Percentiles rank a stretch among this genome's conserved stretches.
Conservation (phyloP, 495 filamentous ascomycete genomes). For the Aspergillus coremiiformis region DNA sequence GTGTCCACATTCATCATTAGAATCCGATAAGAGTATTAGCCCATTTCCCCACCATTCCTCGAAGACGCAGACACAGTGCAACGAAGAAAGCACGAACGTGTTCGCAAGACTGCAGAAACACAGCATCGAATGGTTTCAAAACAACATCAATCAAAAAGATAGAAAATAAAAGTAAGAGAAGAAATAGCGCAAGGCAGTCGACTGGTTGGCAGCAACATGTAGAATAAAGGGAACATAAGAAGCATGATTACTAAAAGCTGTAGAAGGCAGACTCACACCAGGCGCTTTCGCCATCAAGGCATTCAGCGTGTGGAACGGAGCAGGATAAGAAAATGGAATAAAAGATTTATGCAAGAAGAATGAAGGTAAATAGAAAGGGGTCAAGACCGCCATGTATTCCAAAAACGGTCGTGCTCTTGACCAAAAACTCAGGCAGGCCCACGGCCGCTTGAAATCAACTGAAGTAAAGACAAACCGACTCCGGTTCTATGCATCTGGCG, state of each 20-base stretch:
- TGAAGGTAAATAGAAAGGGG: conserved; percentile 16
- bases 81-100: neutral
- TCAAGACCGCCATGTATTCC: conserved; percentile 4
- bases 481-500: conserved; percentile 38
- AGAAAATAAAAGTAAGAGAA: neutral
- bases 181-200: conserved; percentile 17
- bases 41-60: conserved; percentile 6
- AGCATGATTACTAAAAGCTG: conserved; percentile 13
- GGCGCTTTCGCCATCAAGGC: conserved; percentile 23
- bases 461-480: conserved; percentile 36
- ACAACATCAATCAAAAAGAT: conserved; percentile 4
- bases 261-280: conserved; percentile 2
- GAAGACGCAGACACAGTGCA: conserved; percentile 5
- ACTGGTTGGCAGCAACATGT: conserved; percentile 4
- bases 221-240: conserved; percentile 6
- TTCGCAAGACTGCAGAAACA: neutral
- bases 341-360: conserved; percentile 9
- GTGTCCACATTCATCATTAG: conserved; percentile 25
- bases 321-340: conserved; percentile 5
- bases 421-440: conserved; percentile 3
- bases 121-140: neutral
- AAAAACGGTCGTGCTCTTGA: conserved; percentile 3
- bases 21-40: conserved; percentile 14
- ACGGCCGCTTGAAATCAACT: conserved; percentile 16
- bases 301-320: conserved; percentile 5